Evolutionary conservation across 257 asterid genomes (phyloP).

Genomic region (Handroanthus guayacan): DNA sequence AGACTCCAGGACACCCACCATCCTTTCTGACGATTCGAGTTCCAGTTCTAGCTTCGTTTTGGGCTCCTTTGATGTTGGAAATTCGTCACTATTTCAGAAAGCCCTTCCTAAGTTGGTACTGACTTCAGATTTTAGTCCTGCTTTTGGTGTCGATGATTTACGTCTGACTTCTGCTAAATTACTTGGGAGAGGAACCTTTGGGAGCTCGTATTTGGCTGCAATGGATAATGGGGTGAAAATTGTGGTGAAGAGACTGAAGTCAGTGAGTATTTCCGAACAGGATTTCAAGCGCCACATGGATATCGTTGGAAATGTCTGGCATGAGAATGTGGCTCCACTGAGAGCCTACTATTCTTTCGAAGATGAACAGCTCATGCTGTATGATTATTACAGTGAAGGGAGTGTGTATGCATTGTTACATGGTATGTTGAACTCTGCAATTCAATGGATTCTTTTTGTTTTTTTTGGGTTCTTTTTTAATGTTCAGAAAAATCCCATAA

Average conservation of each 20-base stretch:
- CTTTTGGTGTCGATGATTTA: not conserved
- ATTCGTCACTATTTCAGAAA: not conserved
- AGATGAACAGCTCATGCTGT: conserved; percentile 25
- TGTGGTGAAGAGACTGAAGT: conserved; percentile 32
- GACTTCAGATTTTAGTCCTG: conserved; percentile 11
- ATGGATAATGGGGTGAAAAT: conserved; percentile 13
- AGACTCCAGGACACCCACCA: conserved; percentile 22
- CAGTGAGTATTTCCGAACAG: not conserved
- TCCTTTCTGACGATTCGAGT: conserved; percentile 34
- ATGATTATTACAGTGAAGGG: not conserved
- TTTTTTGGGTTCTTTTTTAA: no score
- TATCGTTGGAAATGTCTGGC: conserved; percentile 14
- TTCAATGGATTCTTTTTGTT: no score
- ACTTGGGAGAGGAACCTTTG: conserved; percentile 26
- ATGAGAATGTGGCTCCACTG: conserved; percentile 32
- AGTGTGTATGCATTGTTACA: conserved; percentile 27
- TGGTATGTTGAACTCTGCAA: conserved; percentile 21
- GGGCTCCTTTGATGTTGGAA: conserved; percentile 14
- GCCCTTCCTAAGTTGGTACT: conserved; percentile 1
- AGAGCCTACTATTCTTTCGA: conserved; percentile 34
- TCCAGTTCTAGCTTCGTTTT: conserved; percentile 27
- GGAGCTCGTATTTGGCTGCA: not conserved
- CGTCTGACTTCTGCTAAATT: conserved; percentile 11
- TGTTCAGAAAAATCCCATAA: no score
- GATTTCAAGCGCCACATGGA: conserved; percentile 27